Base-by-base conservation (phyloP, 2,329 filamentous ascomycete species). In the Acrocalymma vagum region DNA sequence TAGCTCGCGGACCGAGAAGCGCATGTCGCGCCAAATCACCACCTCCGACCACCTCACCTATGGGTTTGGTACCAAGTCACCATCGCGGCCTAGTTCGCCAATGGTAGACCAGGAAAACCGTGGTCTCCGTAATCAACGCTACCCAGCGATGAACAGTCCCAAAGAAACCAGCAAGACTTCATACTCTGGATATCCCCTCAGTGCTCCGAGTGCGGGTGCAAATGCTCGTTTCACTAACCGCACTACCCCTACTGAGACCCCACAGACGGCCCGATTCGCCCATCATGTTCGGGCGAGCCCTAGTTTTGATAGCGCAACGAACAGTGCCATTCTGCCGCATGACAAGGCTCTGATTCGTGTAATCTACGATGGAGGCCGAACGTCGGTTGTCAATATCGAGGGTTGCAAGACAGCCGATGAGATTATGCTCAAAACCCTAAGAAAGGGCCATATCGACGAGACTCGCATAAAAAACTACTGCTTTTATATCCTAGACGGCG, bases 401-500 rank as follows among this genome's bases (percentile, higher is more conserved):
- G 88, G 89, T 52, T 96, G 92, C 78, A 91, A 86, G 63, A 94
- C 88, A 5, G 88, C 90, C 46, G 94, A 96, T 61, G 91, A 97
- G 55, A 89, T 97, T 36, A 93, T 96, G 77, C 81, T 91, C 29
- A 87, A 90, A 46, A 95, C 94, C 0, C 74, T 97, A 29, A 84
- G 87, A 55, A 97, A 97, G 69, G 89, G 96, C 51, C 85, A 86
- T 26, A 80, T 96, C 20, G 88, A 91, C 15, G 91, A 96, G 63
- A 89, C 93, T 49, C 91, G 96, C 61, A 88, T 94, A 66, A 84
- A 91, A 60, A 96, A 95, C 63, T 97, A 96, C 73, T 96, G 92
- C 75, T 97, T 99, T 74, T 97, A 94, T 78, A 87, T 96, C 1
- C 78, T 97, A 43, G 86, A 90, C 53, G 93, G 92, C 34, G 77